A percentile compares a stretch with the other conserved stretches of the same genome.
Conservation (phyloP, 768 basidiomycete species). For the Pleurotus salmoneostramineus region DNA sequence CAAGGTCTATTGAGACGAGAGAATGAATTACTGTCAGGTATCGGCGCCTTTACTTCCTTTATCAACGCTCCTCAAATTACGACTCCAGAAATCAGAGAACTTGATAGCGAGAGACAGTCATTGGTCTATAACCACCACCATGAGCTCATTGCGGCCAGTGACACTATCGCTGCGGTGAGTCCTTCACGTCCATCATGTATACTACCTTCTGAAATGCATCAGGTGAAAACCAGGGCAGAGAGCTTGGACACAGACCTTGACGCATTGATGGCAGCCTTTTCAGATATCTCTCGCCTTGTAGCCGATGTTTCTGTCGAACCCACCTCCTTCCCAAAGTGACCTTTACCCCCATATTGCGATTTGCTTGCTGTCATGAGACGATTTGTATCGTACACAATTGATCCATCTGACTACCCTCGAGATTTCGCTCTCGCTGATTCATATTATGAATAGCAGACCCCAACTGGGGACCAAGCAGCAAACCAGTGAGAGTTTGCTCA, state of each 20-base stretch:
- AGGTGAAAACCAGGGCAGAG: constrained; percentile 91
- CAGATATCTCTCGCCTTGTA: constrained; percentile 78
- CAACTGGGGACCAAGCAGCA: too few species aligned
- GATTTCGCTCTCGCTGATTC: too few species aligned
- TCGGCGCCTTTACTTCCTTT: background rate
- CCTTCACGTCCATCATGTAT: background rate
- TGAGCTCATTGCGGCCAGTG: constrained; percentile 89
- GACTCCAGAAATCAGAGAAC: constrained; percentile 73
- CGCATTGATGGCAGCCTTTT: constrained; percentile 73
- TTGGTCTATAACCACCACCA: constrained; percentile 95
- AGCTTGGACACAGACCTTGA: constrained; percentile 83
- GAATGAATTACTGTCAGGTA: constrained; percentile 70
- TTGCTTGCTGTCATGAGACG: background rate
- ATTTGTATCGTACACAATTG: background rate
- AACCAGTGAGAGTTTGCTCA: too few species aligned
- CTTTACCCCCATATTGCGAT: background rate
- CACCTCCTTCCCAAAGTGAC: background rate
- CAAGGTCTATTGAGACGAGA: constrained; percentile 72
- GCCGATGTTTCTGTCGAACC: constrained; percentile 60
- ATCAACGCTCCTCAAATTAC: background rate
- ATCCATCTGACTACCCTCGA: background rate
- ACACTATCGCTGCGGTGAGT: constrained; percentile 79
- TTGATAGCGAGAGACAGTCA: constrained; percentile 86
- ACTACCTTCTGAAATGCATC: background rate
- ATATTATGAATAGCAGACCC: background rate